Evolutionary conservation across 108 stramenopile species (phyloP), one percentile per base, ranked within the genome.

Genomic region (Parmales sp.): DNA sequence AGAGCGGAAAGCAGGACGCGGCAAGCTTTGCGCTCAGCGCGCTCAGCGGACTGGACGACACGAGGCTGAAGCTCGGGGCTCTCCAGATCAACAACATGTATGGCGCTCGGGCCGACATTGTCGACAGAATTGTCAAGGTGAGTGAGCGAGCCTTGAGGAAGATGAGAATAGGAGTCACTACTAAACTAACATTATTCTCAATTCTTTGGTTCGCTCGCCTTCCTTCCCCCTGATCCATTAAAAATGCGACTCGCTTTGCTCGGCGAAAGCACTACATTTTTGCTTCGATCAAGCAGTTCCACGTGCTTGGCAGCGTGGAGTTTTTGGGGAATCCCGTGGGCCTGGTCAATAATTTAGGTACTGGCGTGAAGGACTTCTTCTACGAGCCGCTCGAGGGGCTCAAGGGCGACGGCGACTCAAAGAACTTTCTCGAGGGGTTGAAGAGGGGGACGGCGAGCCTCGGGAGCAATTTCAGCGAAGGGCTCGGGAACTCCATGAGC

Each of bases 211-310:
- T n/a, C n/a, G n/a, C n/a, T n/a, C n/a, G n/a, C n/a, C n/a, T n/a
- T n/a, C n/a, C n/a, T n/a, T n/a, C n/a, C n/a, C n/a, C n/a, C n/a
- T n/a, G n/a, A n/a, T n/a, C n/a, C n/a, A n/a, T n/a, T n/a, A n/a
- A n/a, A n/a, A n/a, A n/a, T n/a, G n/a, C n/a, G n/a, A n/a, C n/a
- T n/a, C n/a, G n/a, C n/a, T n/a, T n/a, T n/a, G n/a, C n/a, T n/a
- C n/a, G n/a, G n/a, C n/a, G n/a, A n/a, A n/a, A 60, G 16, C 54
- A 60, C 54, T 60, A 60, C 31, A 60, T 60, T 6, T 60, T 60
- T 20, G 54, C 54, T 11, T 28, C 8, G 2, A 60, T 60, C 31
- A 34, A 28, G 54, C 54, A 60, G 54, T 13, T 60, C 5, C 29
- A 34, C 20, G 54, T 60, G 29, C 28, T 60, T 7, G 54, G 54